Evolutionary conservation across 75 land plant species (phyloP).

Genomic region (Selaginella tamariscina): DNA sequence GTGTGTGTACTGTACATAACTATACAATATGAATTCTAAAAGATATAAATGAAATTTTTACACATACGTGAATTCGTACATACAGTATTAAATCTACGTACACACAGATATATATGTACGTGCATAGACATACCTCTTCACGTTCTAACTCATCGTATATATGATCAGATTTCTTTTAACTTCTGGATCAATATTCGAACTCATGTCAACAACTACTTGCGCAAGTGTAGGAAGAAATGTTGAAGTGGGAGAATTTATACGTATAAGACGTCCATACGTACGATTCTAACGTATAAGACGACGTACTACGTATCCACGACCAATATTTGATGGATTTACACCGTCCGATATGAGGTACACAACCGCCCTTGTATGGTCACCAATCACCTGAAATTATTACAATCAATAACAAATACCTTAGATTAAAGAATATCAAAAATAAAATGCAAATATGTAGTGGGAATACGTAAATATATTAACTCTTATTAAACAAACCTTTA

Average conservation of each 20-base stretch:
- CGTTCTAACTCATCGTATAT: conserved; percentile 68
- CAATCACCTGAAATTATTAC: conserved; percentile 65
- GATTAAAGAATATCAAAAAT: background rate
- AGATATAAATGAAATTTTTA: too few relatives aligned
- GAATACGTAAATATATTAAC: background rate
- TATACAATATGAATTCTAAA: too few relatives aligned
- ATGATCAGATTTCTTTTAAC: conserved; percentile 33
- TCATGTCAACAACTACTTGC: conserved; percentile 54
- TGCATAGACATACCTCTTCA: too few relatives aligned
- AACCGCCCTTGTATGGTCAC: conserved; percentile 87
- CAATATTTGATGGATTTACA: conserved; percentile 82
- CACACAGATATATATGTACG: too few relatives aligned
- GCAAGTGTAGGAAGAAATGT: conserved; percentile 56
- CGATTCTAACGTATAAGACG: conserved; percentile 82
- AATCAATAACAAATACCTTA: too few relatives aligned
- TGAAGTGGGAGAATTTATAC: conserved; percentile 59
- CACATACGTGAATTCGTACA: too few relatives aligned
- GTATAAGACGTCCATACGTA: conserved; percentile 76
- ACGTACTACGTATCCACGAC: conserved; percentile 84
- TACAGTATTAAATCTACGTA: too few relatives aligned
- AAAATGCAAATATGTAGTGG: background rate
- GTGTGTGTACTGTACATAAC: too few relatives aligned
- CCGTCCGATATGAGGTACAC: conserved; percentile 94
- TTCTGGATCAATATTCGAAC: conserved; percentile 54
- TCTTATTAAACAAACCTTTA: conserved; percentile 39